Base-by-base conservation (phyloP, 441 rosid species). In the Croton setiger region DNA sequence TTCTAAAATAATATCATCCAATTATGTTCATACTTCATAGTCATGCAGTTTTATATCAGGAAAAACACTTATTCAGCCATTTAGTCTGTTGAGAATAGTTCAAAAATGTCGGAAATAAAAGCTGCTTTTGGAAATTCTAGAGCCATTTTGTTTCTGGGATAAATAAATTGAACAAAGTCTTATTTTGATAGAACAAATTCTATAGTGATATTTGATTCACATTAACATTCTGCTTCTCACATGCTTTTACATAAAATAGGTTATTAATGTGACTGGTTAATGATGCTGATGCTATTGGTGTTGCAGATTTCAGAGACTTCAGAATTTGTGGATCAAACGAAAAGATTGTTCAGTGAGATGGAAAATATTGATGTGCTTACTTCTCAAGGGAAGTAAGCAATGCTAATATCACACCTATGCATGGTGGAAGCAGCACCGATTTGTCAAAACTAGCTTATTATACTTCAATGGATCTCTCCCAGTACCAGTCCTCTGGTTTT, bases 301-400 rank as follows among this genome's bases (percentile, higher is more conserved):
- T 63, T 74, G 75, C 83, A 90, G 97, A 83, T 87, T 77, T 70
- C 74, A 67, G 96, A 90, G 86, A 86, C 82, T 1, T 58, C 18
- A 39, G 88, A 86, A 68, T 77, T 88, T 72, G 64, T 85, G 75
- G 86, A 82, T 75, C 83, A 84, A 81, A 78, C 83, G 56, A 84
- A 72, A 78, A 82, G 69, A 71, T 69, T 81, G 69, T 71, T 92
- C 63, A 63, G 15, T 45, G 84, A 74, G 61, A 66, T 65, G 78
- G 75, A 75, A 59, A 68, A 58, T 65, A 47, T 41, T n/a, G 69
- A 71, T 31, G 77, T 79, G 41, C 63, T 64, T 68, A 61, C 69
- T 75, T 79, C 51, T 31, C 55, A 66, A 51, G 78, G n/a, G n/a
- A n/a, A n/a, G n/a, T n/a, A n/a, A n/a, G 73, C 68, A 63, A 64